Conservation (phyloP, 768 basidiomycete species). For the Tephrocybe sp. region DNA sequence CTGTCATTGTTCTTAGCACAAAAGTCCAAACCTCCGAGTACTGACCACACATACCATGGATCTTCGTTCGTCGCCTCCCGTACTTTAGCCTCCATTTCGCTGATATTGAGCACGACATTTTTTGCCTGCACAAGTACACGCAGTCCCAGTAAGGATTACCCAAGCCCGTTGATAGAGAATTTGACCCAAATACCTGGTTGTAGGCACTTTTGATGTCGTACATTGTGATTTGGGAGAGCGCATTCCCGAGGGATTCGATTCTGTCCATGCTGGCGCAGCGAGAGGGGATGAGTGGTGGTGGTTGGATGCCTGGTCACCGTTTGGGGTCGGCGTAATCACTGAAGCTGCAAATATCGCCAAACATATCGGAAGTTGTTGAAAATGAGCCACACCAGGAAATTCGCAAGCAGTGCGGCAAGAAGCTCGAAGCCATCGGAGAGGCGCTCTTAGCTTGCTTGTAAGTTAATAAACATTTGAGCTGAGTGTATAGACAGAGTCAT, state of each 20-base stretch:
- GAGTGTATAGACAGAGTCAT: no score
- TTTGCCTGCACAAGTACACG: conserved; percentile 61
- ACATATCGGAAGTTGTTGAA: background rate
- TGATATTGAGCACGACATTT: conserved; percentile 94
- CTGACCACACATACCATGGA: conserved; percentile 69
- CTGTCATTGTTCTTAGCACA: conserved; percentile 27
- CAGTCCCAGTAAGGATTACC: background rate
- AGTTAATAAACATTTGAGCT: no score
- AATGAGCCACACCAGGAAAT: no score
- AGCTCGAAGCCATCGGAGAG: no score
- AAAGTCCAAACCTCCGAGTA: background rate
- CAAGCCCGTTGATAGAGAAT: background rate
- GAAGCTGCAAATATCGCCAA: conserved; percentile 6
- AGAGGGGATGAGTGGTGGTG: background rate
- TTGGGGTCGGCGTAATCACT: background rate
- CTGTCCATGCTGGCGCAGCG: conserved; percentile 61
- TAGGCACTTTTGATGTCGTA: conserved; percentile 96
- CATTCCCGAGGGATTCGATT: conserved; percentile 70
- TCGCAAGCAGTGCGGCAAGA: no score
- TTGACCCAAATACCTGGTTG: conserved; percentile 64
- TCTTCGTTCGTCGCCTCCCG: conserved; percentile 97
- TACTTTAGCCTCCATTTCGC: conserved; percentile 97
- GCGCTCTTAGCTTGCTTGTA: no score
- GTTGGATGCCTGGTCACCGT: conserved; percentile 9
- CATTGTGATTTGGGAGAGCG: conserved; percentile 80